Evolutionary conservation across 306 rosid species (phyloP), one percentile per base, ranked within the genome.

Genomic region (Cucurbita moschata): DNA sequence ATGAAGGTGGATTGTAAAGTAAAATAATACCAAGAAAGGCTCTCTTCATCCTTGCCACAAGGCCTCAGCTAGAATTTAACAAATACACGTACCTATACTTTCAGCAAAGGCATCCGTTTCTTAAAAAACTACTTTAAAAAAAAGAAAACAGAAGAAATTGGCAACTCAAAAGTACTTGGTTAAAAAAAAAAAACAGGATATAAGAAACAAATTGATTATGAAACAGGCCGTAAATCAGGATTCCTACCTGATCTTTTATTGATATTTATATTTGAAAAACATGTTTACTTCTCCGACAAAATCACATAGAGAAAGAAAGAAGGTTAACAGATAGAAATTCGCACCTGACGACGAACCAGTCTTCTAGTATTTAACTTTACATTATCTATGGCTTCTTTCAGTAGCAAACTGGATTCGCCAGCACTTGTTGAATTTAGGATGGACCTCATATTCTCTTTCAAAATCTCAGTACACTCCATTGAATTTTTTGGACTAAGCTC

Each of bases 271-370:
- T 46, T 43, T 67, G 72, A 13, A 67, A 21, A 44, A 46, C 55
- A 67, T 46, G 40, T 11, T 67, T 13, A 21, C 12, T 46, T 68
- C 53, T 68, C 40, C 7, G n/a, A 68, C 40, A 47, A 6, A 47
- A 68, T 49, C 40, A 23, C 40, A 1, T 47, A 68, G 73, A 40
- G 40, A 42, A 5, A 18, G 19, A 57, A 57, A 10, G 39, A 12
- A 57, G 38, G 37, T 21, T n/a, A 6, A 73, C 10, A 43, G n/a
- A 26, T 26, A 38, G 60, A 72, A n/a, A 54, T 46, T 72, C 62
- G 49, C 71, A 90, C 98, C 91, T 90, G 98, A 38, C 92, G 96
- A 44, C 92, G 96, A 84, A 88, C 87, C 61, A 93, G 88, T 84
- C 93, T 90, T 78, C 85, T 77, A 72, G 93, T 90, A 81, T 93